phyloP scores from a whole-genome alignment of 208 protist species.

The Wallacemonas sp. region DNA sequence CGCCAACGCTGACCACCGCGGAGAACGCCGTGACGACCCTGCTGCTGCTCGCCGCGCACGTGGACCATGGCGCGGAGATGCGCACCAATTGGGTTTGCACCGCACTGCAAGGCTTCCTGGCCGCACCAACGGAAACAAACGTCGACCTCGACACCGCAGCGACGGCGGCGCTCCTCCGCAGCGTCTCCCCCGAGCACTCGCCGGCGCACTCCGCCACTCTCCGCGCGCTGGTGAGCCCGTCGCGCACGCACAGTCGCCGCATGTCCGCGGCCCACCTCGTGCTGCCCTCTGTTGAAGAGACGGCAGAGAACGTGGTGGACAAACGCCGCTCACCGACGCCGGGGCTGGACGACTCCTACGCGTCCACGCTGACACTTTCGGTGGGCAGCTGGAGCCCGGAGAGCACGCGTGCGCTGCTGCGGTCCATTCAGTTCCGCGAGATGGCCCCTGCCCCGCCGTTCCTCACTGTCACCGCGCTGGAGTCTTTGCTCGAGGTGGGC shows the following conservation, averaged over 20 bases:
- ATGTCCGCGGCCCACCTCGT: no score
- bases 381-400: neutral
- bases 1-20: neutral
- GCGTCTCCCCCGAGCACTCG: no score
- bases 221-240: no score
- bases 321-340: neutral
- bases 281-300: neutral
- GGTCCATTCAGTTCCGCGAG: constrained; percentile 18
- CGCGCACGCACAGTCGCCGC: no score
- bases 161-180: no score
- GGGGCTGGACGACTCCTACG: neutral
- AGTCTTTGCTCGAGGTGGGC: neutral
- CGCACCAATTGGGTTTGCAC: neutral
- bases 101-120: neutral
- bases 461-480: neutral
- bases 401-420: constrained; percentile 9
- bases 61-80: neutral
- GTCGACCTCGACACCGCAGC: no score
- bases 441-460: neutral
- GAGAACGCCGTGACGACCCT: constrained; percentile 5
- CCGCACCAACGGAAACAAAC: no score
- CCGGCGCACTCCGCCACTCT: no score
- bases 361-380: neutral
- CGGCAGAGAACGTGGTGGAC: neutral
- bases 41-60: constrained; percentile 10